Evolutionary conservation across 1,284 basidiomycete species (phyloP).

Genomic region (Cryptococcus jaspeensis): DNA sequence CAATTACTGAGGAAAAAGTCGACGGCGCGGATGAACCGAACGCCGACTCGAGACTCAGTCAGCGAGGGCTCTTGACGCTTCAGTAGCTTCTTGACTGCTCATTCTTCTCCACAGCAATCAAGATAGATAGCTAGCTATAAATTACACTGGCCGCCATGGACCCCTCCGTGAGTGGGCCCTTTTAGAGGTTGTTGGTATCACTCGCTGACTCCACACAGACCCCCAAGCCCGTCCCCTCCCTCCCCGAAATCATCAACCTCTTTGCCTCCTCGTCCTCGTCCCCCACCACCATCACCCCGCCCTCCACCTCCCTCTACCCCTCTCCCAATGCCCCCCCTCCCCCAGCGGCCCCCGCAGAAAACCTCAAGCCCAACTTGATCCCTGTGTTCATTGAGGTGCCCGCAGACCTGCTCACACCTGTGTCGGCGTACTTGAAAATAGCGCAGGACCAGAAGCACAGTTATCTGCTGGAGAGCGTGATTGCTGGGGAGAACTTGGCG

Average conservation of each 20-base stretch:
- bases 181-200: background rate
- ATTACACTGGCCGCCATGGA: too few relatives aligned
- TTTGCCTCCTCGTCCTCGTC: slow-evolving; percentile 28
- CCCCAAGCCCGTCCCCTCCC: slow-evolving; percentile 22
- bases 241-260: slow-evolving; percentile 39
- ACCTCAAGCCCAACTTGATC: slow-evolving; percentile 52
- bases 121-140: too few relatives aligned
- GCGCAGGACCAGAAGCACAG: slow-evolving; percentile 89
- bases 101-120: background rate
- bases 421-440: slow-evolving; percentile 91
- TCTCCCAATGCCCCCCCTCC: slow-evolving; percentile 4
- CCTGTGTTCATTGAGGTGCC: slow-evolving; percentile 91
- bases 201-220: slow-evolving; percentile 5
- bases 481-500: slow-evolving; percentile 85
- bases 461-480: slow-evolving; percentile 88
- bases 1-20: too few relatives aligned
- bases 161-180: slow-evolving; percentile 11
- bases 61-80: too few relatives aligned
- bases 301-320: slow-evolving; percentile 25
- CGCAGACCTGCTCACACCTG: slow-evolving; percentile 94
- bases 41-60: background rate
- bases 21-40: too few relatives aligned
- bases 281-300: slow-evolving; percentile 38
- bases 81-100: background rate
- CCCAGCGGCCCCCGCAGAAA: slow-evolving; percentile 7